These are phyloP conservation scores for Coemansia sp. DNA, from an alignment of 192 early-diverging fungal species.

Conservation along the genomic window DNA sequence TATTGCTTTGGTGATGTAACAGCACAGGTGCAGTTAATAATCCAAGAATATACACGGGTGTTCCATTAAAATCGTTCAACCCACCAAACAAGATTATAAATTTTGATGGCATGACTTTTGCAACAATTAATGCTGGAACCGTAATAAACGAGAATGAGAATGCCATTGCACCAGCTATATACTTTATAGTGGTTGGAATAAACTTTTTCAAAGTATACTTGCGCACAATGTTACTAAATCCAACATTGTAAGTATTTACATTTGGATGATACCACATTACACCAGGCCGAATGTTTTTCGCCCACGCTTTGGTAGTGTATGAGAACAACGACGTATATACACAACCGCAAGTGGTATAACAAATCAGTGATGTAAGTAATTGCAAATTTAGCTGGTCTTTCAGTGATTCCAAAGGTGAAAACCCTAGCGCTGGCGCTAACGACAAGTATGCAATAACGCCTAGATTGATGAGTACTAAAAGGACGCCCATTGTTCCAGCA, in stretches of 20 bases:
- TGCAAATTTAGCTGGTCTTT: neutral
- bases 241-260: neutral
- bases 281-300: conserved; percentile 4
- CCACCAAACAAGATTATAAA: neutral
- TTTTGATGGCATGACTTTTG: neutral
- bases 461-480: neutral
- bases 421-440: neutral
- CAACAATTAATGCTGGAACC: neutral
- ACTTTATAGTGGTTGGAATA: neutral
- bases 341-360: neutral
- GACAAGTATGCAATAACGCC: neutral
- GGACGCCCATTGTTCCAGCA: neutral
- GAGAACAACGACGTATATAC: neutral
- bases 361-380: neutral
- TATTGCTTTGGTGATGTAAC: neutral
- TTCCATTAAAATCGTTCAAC: neutral
- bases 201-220: neutral
- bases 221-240: neutral
- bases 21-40: neutral
- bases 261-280: conserved; percentile 8
- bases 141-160: too few relatives aligned
- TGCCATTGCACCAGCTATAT: neutral
- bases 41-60: neutral
- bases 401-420: neutral
- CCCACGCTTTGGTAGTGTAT: neutral